phyloP scores from a whole-genome alignment of 2,329 filamentous ascomycete species.

The Pezicula carpinea region DNA sequence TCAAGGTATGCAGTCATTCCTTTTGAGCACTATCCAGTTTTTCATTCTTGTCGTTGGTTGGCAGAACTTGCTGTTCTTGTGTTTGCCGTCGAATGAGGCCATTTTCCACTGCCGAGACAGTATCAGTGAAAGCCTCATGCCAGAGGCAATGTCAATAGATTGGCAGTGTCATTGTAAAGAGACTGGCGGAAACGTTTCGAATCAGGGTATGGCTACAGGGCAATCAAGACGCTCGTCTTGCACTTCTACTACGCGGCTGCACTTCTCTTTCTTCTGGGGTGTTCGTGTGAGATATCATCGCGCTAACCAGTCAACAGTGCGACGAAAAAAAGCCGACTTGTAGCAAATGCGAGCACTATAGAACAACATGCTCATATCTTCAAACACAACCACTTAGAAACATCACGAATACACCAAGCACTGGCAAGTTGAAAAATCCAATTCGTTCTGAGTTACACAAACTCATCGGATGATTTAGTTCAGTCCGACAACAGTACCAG shows the following conservation, averaged over 20 bases:
- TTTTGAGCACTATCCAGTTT: not conserved
- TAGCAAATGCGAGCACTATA: constrained; percentile 20
- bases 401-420: not conserved
- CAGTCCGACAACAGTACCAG: not conserved
- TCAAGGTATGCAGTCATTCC: constrained; percentile 26
- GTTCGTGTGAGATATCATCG: not conserved
- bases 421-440: not conserved
- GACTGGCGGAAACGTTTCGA: too few relatives aligned
- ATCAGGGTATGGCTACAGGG: too few relatives aligned
- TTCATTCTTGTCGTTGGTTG: not conserved
- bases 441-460: constrained; percentile 5
- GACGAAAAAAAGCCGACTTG: constrained; percentile 25
- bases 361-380: constrained; percentile 23
- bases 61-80: not conserved
- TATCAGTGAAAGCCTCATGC: too few relatives aligned
- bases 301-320: constrained; percentile 16
- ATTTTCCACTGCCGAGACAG: not conserved
- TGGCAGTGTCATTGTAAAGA: too few relatives aligned
- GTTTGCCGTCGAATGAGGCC: not conserved
- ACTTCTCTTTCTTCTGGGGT: too few relatives aligned
- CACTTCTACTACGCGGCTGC: not conserved
- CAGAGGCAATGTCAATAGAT: too few relatives aligned
- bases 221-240: not conserved
- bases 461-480: not conserved
- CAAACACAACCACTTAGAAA: constrained; percentile 21